Percentiles rank a stretch among this genome's conserved stretches.
Conservation (phyloP, 1,284 basidiomycete genomes). For the Athelia sp. region DNA sequence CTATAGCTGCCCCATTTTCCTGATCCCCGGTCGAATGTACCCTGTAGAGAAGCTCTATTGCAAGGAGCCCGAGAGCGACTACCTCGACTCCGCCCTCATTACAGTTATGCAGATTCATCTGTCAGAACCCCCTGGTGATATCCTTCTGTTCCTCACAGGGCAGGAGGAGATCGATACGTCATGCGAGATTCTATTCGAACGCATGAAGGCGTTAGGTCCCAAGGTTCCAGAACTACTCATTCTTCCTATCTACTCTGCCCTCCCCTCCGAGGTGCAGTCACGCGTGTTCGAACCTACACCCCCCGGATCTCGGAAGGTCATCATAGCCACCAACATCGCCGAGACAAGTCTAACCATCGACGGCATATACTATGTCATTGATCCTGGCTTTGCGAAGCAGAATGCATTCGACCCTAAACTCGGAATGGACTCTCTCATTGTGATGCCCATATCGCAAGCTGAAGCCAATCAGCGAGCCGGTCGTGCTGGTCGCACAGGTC, state of each 20-base stretch:
- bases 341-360: conserved; percentile 98
- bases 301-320: conserved; percentile 93
- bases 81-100: conserved; percentile 96
- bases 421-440: conserved; percentile 98
- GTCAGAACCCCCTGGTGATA: conserved; percentile 94
- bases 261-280: conserved; percentile 97
- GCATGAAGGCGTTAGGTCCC: conserved; percentile 96
- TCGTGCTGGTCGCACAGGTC: conserved; percentile 95
- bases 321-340: conserved; percentile 98
- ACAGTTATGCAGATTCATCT: conserved; percentile 99
- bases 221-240: conserved; percentile 97
- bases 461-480: conserved; percentile 95
- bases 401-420: conserved; percentile 97
- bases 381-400: conserved; percentile 98
- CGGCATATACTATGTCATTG: conserved; percentile 98
- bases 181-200: conserved; percentile 95
- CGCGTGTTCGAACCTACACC: conserved; percentile 97
- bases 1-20: conserved; percentile 97
- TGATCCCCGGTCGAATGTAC: conserved; percentile 98
- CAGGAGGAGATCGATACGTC: conserved; percentile 99
- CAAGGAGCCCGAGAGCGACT: conserved; percentile 98
- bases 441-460: conserved; percentile 99
- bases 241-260: conserved; percentile 94
- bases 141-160: conserved; percentile 96
- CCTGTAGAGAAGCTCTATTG: conserved; percentile 98